A percentile compares a stretch with the other conserved stretches of the same genome.
Conservation (phyloP, 805 yeast species). For the Candida lessepsii region DNA sequence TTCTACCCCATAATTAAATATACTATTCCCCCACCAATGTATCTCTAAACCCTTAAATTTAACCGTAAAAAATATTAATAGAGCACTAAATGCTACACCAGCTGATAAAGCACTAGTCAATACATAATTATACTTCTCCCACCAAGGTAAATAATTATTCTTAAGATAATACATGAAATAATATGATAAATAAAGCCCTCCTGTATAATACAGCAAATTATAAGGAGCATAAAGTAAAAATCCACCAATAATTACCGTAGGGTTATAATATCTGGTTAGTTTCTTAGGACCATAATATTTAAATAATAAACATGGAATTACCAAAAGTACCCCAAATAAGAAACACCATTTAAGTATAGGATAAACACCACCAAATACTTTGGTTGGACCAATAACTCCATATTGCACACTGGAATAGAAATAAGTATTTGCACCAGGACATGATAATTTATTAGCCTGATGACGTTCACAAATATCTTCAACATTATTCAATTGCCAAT, state of each 20-base stretch:
- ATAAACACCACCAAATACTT: constrained; percentile 56
- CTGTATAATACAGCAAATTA: constrained; percentile 52
- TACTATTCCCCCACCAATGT: constrained; percentile 65
- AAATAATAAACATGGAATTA: constrained; percentile 36
- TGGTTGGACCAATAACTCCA: constrained; percentile 59
- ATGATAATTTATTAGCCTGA: constrained; percentile 35
- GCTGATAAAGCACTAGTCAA: constrained; percentile 57
- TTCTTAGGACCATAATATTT: constrained; percentile 34
- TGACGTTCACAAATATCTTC: constrained; percentile 34
- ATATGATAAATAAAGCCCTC: constrained; percentile 58
- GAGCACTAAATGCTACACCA: constrained; percentile 62
- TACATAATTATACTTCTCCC: constrained; percentile 72
- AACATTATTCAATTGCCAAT: constrained; percentile 40
- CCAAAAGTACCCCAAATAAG: constrained; percentile 48
- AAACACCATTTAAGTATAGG: constrained; percentile 58
- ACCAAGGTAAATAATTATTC: constrained; percentile 52
- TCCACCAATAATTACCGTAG: constrained; percentile 54
- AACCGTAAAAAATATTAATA: constrained; percentile 56
- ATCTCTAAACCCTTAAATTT: constrained; percentile 43
- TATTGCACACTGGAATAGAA: constrained; percentile 53
- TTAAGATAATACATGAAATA: constrained; percentile 56
- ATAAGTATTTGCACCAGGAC: constrained; percentile 49
- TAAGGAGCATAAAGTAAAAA: constrained; percentile 50
- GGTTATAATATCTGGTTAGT: constrained; percentile 45
- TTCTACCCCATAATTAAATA: constrained; percentile 35